Conservation (phyloP, 306 rosid genomes). For the Gastrolobium villosum region DNA sequence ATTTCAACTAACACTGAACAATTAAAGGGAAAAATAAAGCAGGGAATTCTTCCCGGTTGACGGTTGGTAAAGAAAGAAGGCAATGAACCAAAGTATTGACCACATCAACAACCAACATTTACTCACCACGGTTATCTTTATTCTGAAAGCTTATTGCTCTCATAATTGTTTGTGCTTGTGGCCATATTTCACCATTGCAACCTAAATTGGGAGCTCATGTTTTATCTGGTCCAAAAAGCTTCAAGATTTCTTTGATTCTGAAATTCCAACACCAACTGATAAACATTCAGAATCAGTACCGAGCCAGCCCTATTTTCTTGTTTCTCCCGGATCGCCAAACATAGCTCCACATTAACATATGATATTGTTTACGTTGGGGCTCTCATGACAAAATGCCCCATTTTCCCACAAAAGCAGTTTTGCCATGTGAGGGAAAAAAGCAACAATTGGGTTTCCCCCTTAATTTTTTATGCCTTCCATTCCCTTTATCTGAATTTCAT, state of each 20-base stretch:
- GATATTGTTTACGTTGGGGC: conserved; percentile 44
- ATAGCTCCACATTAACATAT: conserved; percentile 32
- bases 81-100: conserved; percentile 38
- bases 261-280: conserved; percentile 33
- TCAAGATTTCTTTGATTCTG: conserved; percentile 37
- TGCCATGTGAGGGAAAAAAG: conserved; percentile 25
- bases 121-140: conserved; percentile 33
- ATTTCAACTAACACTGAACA: conserved; percentile 41
- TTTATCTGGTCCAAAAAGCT: conserved; percentile 6
- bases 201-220: conserved; percentile 32
- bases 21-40: conserved; percentile 3
- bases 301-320: conserved; percentile 23
- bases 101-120: conserved; percentile 34
- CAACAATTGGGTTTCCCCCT: not conserved
- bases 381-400: conserved; percentile 52
- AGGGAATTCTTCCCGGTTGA: not conserved
- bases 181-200: conserved; percentile 36
- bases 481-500: conserved; percentile 35
- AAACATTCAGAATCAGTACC: conserved; percentile 44
- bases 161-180: conserved; percentile 30
- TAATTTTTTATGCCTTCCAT: conserved; percentile 32
- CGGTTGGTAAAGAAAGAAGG: conserved; percentile 1
- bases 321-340: conserved; percentile 26
- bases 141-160: conserved; percentile 40
- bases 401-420: conserved; percentile 32